Evolutionary conservation across 495 filamentous ascomycete species (phyloP).

Genomic region (Penicillium taxi): DNA sequence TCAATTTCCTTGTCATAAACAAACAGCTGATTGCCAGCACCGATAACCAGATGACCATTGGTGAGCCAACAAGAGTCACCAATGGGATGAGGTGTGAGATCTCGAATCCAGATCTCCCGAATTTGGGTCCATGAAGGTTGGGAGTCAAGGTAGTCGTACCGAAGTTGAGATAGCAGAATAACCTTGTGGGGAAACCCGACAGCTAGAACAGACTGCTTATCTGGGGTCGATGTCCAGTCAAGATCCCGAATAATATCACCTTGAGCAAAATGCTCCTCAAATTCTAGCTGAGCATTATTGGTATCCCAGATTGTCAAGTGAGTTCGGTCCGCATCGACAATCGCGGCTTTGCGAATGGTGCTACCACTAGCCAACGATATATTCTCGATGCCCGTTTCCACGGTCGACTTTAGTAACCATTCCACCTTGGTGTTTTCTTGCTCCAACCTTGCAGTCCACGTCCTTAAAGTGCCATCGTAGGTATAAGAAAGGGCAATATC

Average conservation of each 20-base stretch:
- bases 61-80: conserved; percentile 87
- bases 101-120: conserved; percentile 69
- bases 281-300: conserved; percentile 72
- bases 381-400: conserved; percentile 69
- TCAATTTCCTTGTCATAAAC: conserved; percentile 70
- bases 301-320: conserved; percentile 89
- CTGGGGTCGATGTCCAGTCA: conserved; percentile 91
- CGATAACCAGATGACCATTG: conserved; percentile 75
- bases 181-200: conserved; percentile 85
- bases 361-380: conserved; percentile 78
- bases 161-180: conserved; percentile 78
- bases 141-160: conserved; percentile 86
- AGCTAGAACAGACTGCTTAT: conserved; percentile 82
- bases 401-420: conserved; percentile 77
- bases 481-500: conserved; percentile 88
- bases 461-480: conserved; percentile 61
- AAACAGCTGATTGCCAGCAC: conserved; percentile 89
- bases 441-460: conserved; percentile 79
- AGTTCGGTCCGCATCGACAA: conserved; percentile 67
- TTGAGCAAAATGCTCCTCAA: conserved; percentile 61
- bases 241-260: conserved; percentile 75
- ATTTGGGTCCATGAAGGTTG: conserved; percentile 86
- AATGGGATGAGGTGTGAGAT: conserved; percentile 84
- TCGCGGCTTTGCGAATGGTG: conserved; percentile 76
- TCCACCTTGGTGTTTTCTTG: conserved; percentile 48